These are phyloP conservation scores for Albizia julibrissin DNA, from an alignment of 306 rosid genomes.

Conservation along the genomic window DNA sequence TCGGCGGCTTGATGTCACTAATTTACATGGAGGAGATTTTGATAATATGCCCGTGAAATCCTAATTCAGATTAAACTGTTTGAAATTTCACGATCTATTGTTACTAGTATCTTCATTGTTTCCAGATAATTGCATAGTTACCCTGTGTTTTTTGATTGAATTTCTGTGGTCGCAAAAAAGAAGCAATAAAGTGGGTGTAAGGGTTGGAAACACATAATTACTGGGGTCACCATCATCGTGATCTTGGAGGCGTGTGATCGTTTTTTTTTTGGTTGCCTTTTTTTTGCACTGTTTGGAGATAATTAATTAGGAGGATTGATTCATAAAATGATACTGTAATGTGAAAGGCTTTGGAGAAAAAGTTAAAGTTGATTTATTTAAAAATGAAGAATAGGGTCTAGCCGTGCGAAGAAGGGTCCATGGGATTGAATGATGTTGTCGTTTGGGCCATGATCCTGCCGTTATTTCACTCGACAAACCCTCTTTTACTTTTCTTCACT, in stretches of 20 bases:
- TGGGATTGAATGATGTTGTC: slow-evolving; percentile 52
- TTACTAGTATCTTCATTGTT: neutral
- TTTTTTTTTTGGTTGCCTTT: neutral
- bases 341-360: slow-evolving; percentile 5
- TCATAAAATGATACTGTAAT: neutral
- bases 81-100: neutral
- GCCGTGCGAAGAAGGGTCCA: neutral
- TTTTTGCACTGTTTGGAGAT: neutral
- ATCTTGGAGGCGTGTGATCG: neutral
- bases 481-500: slow-evolving; percentile 35
- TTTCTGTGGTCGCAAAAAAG: neutral
- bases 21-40: neutral
- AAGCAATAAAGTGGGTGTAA: neutral
- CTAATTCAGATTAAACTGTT: neutral
- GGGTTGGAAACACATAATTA: slow-evolving; percentile 16
- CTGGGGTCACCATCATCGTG: slow-evolving; percentile 4
- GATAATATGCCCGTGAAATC: neutral
- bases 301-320: neutral
- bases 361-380: slow-evolving; percentile 40
- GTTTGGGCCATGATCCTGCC: slow-evolving; percentile 42
- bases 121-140: neutral
- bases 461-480: slow-evolving; percentile 42
- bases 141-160: neutral
- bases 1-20: neutral
- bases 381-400: slow-evolving; percentile 27